Percentiles rank a stretch among this genome's conserved stretches.
These are phyloP conservation scores for Chionographis japonica DNA, from an alignment of 106 monocot species.

Conservation along the genomic window DNA sequence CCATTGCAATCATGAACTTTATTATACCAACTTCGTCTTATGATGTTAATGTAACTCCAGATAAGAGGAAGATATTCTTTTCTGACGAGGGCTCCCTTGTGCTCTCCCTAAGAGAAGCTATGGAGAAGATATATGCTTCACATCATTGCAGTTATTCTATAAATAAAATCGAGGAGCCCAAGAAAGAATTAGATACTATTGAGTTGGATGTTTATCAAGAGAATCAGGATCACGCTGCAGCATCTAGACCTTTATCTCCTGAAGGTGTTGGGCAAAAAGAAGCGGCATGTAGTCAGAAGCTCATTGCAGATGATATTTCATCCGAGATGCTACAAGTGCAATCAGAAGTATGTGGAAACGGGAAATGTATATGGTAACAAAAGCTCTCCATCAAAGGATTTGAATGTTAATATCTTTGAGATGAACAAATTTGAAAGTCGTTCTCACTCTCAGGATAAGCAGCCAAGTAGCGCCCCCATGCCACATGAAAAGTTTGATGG, in stretches of 20 bases:
- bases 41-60: slow-evolving; percentile 98
- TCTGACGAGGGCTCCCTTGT: slow-evolving; percentile 64
- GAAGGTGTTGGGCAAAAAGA: slow-evolving; percentile 3
- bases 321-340: slow-evolving; percentile 2
- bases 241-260: slow-evolving; percentile 17
- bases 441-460: slow-evolving; percentile 24
- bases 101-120: slow-evolving; percentile 58
- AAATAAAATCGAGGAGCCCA: slow-evolving; percentile 42
- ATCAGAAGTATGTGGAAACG: slow-evolving; percentile 6
- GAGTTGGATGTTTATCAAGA: slow-evolving; percentile 20
- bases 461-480: slow-evolving; percentile 8
- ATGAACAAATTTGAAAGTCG: slow-evolving; percentile 10
- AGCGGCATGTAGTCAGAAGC: slow-evolving; percentile 5
- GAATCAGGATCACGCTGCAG: not conserved
- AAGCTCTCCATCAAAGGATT: slow-evolving; percentile 15
- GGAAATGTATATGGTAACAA: slow-evolving; percentile 8
- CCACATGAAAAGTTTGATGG: slow-evolving; percentile 12
- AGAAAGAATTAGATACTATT: slow-evolving; percentile 14
- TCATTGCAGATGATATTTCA: slow-evolving; percentile 15
- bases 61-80: slow-evolving; percentile 94
- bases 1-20: slow-evolving; percentile 83
- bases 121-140: slow-evolving; percentile 72
- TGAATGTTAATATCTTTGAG: slow-evolving; percentile 2
- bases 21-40: slow-evolving; percentile 58
- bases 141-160: slow-evolving; percentile 60